Percentiles rank a stretch among this genome's conserved stretches.
Conservation (phyloP, 129 eudicot species). For the Flaveria trinervia region DNA sequence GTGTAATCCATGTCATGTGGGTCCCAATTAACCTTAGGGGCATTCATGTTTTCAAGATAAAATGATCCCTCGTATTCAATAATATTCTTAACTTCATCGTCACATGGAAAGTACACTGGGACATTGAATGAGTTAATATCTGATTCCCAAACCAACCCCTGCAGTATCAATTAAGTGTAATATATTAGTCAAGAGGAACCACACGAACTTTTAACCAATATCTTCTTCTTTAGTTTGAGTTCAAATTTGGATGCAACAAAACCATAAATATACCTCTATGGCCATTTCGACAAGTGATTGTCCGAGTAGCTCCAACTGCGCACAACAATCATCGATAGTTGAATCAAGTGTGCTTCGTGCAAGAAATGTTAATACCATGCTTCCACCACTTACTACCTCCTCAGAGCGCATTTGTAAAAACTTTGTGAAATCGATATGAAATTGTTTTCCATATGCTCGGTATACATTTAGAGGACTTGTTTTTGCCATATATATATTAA, state of each 20-base stretch:
- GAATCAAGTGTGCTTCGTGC: background rate
- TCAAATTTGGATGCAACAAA: too few relatives aligned
- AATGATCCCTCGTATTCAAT: background rate
- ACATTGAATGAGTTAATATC: constrained; percentile 4
- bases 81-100: background rate
- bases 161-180: background rate
- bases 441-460: background rate
- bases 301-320: background rate
- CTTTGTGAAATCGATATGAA: background rate
- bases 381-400: constrained; percentile 1
- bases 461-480: background rate
- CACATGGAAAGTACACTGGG: background rate
- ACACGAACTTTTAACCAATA: background rate
- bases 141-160: background rate
- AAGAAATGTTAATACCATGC: background rate
- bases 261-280: background rate
- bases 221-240: too few relatives aligned
- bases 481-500: background rate
- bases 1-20: constrained; percentile 2
- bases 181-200: background rate
- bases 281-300: background rate
- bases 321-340: background rate
- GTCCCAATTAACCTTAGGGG: background rate
- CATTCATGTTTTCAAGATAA: background rate
- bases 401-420: background rate